Evolutionary conservation across 1,139 yeast species (phyloP), one percentile per base, ranked within the genome.

Genomic region (Nakaseomyces sp.): DNA sequence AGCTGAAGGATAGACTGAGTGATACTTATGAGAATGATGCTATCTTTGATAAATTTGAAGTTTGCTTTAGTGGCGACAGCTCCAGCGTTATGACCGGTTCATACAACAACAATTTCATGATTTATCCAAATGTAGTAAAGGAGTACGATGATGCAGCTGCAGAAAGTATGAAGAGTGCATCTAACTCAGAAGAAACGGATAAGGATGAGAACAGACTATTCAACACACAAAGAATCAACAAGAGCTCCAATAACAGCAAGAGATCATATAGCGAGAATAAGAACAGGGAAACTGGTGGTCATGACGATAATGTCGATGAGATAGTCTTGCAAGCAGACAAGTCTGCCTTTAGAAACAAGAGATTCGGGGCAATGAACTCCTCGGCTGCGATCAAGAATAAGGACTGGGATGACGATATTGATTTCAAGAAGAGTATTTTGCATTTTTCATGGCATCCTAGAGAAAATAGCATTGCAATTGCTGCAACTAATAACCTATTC

Each of bases 1-100:
- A 87, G 64, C 76, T 93, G 57, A 79, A 96, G 57, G 96, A 88
- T 59, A 75, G 93, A 61, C 73, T 93, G 60, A 91, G 97, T 68
- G 97, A 93, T 65, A 88, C 97, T 36, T 93, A 93, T 69, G 99
- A 93, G 65, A 89, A 89, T 64, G 98, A 93, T 68, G 95, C 97
- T 42, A 93, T 93, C 49, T 93, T 93, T 69, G 98, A 93, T 71
- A 93, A 91, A 72, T 93, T 93, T 66, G 98, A 91, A 70, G 96
- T 88, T 48, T 94, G 83, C 56, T 88, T 91, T 61, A 77, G 89
- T 55, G 98, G 98, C 40, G 97, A 93, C 67, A 85, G 87, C 60
- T 80, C 81, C 64, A 79, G 89, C 46, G 81, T 91, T 49, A 86
- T 93, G 93, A 89, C 98, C 19, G 99, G 99, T 45, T 85, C 96